phyloP scores from a whole-genome alignment of 2,329 filamentous ascomycete genomes.

The Emergomyces orientalis region DNA sequence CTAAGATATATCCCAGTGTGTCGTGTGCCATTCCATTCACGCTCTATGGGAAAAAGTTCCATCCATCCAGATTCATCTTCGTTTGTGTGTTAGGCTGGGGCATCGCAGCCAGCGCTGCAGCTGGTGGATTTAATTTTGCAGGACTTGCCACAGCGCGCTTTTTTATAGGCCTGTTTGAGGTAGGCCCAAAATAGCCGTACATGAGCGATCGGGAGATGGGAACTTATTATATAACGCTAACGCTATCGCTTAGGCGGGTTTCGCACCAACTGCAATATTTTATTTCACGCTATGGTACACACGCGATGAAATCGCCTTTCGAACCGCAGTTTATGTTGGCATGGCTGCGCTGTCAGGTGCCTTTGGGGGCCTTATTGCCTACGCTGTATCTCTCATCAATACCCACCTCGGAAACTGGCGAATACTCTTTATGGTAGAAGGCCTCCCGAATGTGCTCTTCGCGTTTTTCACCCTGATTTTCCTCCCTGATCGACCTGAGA shows the following conservation, averaged over 20 bases:
- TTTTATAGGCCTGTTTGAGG: constrained; percentile 52
- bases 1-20: constrained; percentile 10
- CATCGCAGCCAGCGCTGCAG: constrained; percentile 44
- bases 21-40: constrained; percentile 14
- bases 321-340: constrained; percentile 48
- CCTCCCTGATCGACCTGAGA: constrained; percentile 36
- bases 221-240: background rate
- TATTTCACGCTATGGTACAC: constrained; percentile 53
- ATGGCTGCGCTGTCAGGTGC: constrained; percentile 45
- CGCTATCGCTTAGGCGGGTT: constrained; percentile 42
- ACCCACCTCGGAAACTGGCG: constrained; percentile 36
- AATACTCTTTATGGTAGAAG: constrained; percentile 45
- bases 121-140: constrained; percentile 46
- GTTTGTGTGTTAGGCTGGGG: constrained; percentile 40
- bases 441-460: constrained; percentile 38
- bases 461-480: constrained; percentile 35
- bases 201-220: background rate
- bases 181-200: background rate
- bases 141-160: constrained; percentile 48
- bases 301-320: constrained; percentile 44
- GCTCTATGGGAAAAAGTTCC: constrained; percentile 13
- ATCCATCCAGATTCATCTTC: constrained; percentile 15
- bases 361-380: constrained; percentile 45
- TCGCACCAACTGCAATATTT: constrained; percentile 52
- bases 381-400: constrained; percentile 21